Conservation (phyloP, 345 rosid species). For the Xanthoceras sorbifolium region DNA sequence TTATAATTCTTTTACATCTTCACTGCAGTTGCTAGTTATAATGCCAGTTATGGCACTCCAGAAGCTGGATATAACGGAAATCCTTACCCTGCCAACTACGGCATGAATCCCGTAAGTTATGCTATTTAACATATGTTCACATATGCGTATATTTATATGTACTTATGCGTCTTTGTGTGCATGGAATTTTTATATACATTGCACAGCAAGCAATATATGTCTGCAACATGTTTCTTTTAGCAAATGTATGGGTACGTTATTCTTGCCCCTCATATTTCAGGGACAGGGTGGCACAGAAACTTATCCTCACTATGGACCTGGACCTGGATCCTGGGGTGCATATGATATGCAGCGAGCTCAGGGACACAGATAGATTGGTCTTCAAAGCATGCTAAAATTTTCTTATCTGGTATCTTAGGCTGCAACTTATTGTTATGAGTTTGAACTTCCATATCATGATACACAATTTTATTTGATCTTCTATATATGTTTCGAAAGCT, state of each 20-base stretch:
- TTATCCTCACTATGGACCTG: slow-evolving; percentile 76
- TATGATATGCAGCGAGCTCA: slow-evolving; percentile 70
- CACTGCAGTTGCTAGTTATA: slow-evolving; percentile 56
- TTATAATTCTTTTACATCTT: slow-evolving; percentile 7
- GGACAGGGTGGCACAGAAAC: slow-evolving; percentile 62
- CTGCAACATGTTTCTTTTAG: neutral
- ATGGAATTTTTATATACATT: neutral
- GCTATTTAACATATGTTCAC: neutral
- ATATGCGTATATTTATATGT: slow-evolving; percentile 11
- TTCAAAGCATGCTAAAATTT: slow-evolving; percentile 28
- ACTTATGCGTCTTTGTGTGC: neutral
- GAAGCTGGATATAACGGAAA: slow-evolving; percentile 70
- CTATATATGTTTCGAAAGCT: slow-evolving; percentile 28
- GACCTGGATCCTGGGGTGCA: slow-evolving; percentile 66
- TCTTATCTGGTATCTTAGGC: slow-evolving; percentile 42
- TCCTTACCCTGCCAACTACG: slow-evolving; percentile 67
- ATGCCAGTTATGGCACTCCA: slow-evolving; percentile 57
- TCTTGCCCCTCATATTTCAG: slow-evolving; percentile 37
- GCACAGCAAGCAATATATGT: neutral
- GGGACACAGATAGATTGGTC: slow-evolving; percentile 64
- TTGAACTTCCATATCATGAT: slow-evolving; percentile 30
- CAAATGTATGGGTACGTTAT: neutral
- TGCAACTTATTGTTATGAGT: slow-evolving; percentile 40
- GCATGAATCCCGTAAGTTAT: slow-evolving; percentile 79
- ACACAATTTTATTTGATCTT: slow-evolving; percentile 20